Percentiles rank a stretch among this genome's conserved stretches.
Evolutionary conservation across 805 yeast genomes (phyloP).

Genomic region (Barnettozyma salicaria): DNA sequence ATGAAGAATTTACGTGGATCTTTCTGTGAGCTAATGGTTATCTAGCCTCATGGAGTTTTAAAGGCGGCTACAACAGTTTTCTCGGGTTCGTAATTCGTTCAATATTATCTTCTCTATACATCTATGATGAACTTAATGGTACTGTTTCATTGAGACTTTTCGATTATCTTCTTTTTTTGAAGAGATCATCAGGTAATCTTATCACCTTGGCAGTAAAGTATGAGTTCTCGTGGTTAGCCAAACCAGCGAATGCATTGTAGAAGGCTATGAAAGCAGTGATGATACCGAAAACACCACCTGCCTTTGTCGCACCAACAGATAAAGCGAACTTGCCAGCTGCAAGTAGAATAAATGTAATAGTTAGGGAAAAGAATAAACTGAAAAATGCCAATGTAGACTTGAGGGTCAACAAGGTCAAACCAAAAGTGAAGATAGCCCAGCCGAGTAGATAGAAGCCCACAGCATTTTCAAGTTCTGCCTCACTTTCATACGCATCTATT

Average conservation of each 20-base stretch:
- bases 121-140: neutral
- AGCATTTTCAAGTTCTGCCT: conserved; percentile 39
- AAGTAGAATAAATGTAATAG: conserved; percentile 42
- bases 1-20: no score
- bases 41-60: no score
- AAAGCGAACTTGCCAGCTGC: conserved; percentile 41
- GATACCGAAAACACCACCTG: conserved; percentile 63
- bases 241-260: conserved; percentile 69
- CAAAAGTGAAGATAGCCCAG: conserved; percentile 49
- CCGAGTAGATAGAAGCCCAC: conserved; percentile 47
- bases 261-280: conserved; percentile 57
- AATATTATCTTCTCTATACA: neutral
- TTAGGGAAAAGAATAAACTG: conserved; percentile 39
- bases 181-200: conserved; percentile 33
- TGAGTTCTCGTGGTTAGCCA: conserved; percentile 58
- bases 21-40: no score
- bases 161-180: conserved; percentile 19
- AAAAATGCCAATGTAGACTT: conserved; percentile 46
- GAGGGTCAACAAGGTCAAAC: conserved; percentile 39
- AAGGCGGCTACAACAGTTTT: no score
- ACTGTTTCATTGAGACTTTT: no score
- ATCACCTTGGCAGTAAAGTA: conserved; percentile 37
- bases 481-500: conserved; percentile 34
- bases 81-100: no score
- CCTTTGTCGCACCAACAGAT: conserved; percentile 33